Evolutionary conservation across 371 early-diverging fungal species (phyloP).

Genomic region (Actinomucor elegans): DNA sequence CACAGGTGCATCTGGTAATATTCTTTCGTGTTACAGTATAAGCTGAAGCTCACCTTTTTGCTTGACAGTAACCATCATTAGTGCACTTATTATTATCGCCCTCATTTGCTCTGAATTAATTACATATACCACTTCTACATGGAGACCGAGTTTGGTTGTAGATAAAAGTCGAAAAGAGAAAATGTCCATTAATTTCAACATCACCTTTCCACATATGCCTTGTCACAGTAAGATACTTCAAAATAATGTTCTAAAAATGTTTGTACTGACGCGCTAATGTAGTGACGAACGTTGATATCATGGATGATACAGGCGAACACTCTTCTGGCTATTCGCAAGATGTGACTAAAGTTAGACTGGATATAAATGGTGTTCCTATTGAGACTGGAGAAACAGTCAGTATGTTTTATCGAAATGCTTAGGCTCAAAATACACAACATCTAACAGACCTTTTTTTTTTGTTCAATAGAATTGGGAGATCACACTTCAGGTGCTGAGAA

Average conservation of each 20-base stretch:
- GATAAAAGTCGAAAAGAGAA: constrained; percentile 87
- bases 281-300: constrained; percentile 90
- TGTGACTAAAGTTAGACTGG: constrained; percentile 80
- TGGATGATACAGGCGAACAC: constrained; percentile 83
- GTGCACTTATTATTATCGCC: constrained; percentile 69
- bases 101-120: constrained; percentile 80
- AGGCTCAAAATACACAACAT: not conserved
- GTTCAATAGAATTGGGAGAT: constrained; percentile 46
- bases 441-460: no score
- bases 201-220: constrained; percentile 90
- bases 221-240: constrained; percentile 72
- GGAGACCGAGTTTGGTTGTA: constrained; percentile 79
- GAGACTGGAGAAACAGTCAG: constrained; percentile 53
- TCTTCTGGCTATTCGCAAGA: constrained; percentile 70
- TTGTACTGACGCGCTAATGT: not conserved
- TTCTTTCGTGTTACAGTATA: no score
- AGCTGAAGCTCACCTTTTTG: not conserved
- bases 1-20: constrained; percentile 78
- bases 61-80: constrained; percentile 76
- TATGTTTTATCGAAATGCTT: constrained; percentile 21
- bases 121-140: constrained; percentile 70
- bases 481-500: constrained; percentile 36
- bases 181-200: constrained; percentile 86
- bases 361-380: constrained; percentile 66
- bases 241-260: not conserved